These are phyloP conservation scores for Ascochyta koolunga DNA, from an alignment of 2,329 filamentous ascomycete species.

Conservation along the genomic window DNA sequence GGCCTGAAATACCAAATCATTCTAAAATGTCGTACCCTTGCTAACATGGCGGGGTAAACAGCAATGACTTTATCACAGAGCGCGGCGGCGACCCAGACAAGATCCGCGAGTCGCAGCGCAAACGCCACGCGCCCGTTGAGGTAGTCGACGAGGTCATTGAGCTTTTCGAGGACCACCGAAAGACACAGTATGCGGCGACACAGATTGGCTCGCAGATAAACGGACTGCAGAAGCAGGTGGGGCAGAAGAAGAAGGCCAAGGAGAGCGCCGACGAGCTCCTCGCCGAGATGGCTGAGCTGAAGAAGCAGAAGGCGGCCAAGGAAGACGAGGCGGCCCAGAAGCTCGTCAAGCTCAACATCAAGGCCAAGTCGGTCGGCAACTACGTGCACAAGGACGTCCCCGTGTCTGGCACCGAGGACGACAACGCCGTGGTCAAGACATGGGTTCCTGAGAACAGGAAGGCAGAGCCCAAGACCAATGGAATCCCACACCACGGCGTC, in stretches of 20 bases:
- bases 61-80: constrained; percentile 67
- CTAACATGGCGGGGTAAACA: constrained; percentile 33
- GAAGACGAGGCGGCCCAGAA: constrained; percentile 78
- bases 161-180: constrained; percentile 83
- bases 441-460: constrained; percentile 80
- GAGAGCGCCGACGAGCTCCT: constrained; percentile 84
- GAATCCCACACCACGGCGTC: constrained; percentile 93
- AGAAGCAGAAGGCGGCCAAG: constrained; percentile 81
- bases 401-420: constrained; percentile 83
- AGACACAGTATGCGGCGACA: constrained; percentile 77
- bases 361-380: constrained; percentile 86
- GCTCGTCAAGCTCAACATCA: constrained; percentile 73
- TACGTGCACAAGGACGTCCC: constrained; percentile 89
- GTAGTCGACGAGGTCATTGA: constrained; percentile 89
- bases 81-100: constrained; percentile 89
- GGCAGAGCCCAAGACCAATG: constrained; percentile 78
- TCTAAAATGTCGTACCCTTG: neutral
- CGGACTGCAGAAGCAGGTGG: constrained; percentile 86
- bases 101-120: constrained; percentile 89
- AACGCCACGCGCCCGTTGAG: constrained; percentile 79
- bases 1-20: neutral
- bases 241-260: constrained; percentile 87
- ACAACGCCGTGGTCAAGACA: constrained; percentile 76
- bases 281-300: constrained; percentile 75
- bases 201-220: constrained; percentile 88